Conservation (phyloP, 495 filamentous ascomycete species). For the Penicillium herquei region DNA sequence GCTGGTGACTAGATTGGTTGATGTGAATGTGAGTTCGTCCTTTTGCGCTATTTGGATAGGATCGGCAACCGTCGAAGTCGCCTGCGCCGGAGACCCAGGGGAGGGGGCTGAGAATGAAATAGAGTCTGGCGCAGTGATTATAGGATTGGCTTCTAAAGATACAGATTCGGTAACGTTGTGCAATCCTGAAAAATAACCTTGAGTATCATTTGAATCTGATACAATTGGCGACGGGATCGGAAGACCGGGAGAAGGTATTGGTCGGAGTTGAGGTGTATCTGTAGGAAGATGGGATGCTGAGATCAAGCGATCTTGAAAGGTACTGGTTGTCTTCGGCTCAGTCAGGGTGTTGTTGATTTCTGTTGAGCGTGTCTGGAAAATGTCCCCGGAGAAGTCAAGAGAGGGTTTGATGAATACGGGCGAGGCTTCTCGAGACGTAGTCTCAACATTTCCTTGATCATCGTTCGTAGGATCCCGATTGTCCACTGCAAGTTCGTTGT, state of each 20-base stretch:
- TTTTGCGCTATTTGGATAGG: neutral
- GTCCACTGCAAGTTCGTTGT: too few species aligned
- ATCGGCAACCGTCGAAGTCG: neutral
- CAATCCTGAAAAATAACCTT: constrained; percentile 32
- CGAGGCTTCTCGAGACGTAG: constrained; percentile 16
- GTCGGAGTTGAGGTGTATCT: constrained; percentile 45
- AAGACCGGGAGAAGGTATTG: constrained; percentile 44
- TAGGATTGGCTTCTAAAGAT: neutral
- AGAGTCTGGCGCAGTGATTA: neutral
- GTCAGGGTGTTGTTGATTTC: constrained; percentile 1
- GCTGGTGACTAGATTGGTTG: neutral
- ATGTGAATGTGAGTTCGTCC: neutral
- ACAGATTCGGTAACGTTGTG: neutral
- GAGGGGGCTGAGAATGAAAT: neutral
- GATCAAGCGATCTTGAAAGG: neutral
- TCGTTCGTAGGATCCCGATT: too few species aligned
- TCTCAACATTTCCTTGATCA: neutral
- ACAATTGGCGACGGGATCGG: constrained; percentile 47
- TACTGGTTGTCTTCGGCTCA: neutral
- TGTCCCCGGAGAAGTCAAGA: constrained; percentile 12
- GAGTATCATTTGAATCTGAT: constrained; percentile 21
- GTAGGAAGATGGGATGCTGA: constrained; percentile 25
- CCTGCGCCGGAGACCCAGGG: neutral
- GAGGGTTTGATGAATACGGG: constrained; percentile 23
- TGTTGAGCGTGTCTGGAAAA: constrained; percentile 8